Conservation (phyloP, 495 filamentous ascomycete genomes). For the Hyaloscypha variabilis region DNA sequence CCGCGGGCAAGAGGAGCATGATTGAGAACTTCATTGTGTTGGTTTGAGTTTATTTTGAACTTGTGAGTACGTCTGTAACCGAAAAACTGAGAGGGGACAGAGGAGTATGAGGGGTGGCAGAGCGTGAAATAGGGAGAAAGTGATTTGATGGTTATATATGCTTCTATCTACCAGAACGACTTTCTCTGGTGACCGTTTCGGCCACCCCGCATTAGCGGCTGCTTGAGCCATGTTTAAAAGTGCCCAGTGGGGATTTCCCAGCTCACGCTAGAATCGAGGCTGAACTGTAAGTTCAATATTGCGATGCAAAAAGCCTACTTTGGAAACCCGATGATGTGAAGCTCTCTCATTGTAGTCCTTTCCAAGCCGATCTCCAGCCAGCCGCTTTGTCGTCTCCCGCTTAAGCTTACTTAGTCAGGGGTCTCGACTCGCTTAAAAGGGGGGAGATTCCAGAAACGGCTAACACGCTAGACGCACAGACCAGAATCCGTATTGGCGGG, state of each 20-base stretch:
- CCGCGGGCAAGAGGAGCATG: slow-evolving; percentile 1
- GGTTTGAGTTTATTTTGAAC: background rate
- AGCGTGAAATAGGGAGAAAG: background rate
- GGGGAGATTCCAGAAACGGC: background rate
- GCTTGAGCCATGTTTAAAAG: background rate
- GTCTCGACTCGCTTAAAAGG: background rate
- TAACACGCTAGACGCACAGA: background rate
- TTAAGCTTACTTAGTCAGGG: background rate
- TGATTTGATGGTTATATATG: background rate
- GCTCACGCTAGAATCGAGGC: background rate
- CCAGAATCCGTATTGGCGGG: background rate
- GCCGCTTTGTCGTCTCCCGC: background rate
- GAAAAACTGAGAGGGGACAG: background rate
- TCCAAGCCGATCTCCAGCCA: background rate
- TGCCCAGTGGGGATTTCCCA: background rate
- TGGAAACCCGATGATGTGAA: background rate
- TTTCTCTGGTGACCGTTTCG: background rate
- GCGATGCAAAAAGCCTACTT: too few species aligned
- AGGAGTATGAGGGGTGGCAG: background rate
- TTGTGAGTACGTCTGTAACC: background rate
- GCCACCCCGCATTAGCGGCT: background rate
- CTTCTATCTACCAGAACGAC: background rate
- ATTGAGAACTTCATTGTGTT: slow-evolving; percentile 1
- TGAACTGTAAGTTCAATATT: background rate
- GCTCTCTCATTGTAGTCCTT: background rate